These are phyloP conservation scores for Camillea tinctor DNA, from an alignment of 2,329 filamentous ascomycete species.

Conservation along the genomic window DNA sequence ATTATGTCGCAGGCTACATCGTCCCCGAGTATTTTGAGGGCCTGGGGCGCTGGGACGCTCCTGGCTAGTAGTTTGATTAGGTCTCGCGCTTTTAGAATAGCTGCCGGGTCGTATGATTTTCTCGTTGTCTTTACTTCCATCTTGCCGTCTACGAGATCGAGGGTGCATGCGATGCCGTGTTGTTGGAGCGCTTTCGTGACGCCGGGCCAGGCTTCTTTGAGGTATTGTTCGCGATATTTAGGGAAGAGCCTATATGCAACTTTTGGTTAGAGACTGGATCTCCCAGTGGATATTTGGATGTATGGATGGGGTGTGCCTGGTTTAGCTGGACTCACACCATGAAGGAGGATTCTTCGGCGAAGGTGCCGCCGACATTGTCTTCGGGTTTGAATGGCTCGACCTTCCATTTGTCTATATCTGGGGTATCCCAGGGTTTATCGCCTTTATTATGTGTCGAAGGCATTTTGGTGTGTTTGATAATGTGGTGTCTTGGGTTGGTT, in stretches of 20 bases:
- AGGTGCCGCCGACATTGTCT: conserved; percentile 82
- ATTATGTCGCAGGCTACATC: conserved; percentile 91
- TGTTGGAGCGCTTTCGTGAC: conserved; percentile 87
- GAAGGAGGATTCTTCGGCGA: conserved; percentile 92
- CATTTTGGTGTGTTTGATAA: conserved; percentile 20
- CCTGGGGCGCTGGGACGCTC: conserved; percentile 89
- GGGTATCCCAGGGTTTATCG: conserved; percentile 71
- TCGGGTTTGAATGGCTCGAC: conserved; percentile 80
- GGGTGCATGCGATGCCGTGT: conserved; percentile 81
- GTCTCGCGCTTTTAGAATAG: conserved; percentile 91
- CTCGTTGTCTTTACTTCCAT: conserved; percentile 88
- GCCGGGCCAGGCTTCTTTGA: conserved; percentile 84
- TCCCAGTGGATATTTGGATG: neutral
- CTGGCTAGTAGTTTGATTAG: conserved; percentile 89
- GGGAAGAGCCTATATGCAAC: conserved; percentile 67
- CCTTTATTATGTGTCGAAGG: conserved; percentile 22
- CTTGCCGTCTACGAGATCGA: conserved; percentile 85
- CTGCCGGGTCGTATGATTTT: conserved; percentile 83
- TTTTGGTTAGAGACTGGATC: conserved; percentile 1
- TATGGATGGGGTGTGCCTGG: neutral
- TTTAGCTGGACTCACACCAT: conserved; percentile 32
- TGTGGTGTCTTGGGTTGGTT: neutral
- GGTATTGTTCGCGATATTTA: conserved; percentile 92
- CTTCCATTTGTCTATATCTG: conserved; percentile 98
- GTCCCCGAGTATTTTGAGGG: conserved; percentile 91